Conservation (phyloP, 2,329 filamentous ascomycete genomes). For the Aschersonia sp. region DNA sequence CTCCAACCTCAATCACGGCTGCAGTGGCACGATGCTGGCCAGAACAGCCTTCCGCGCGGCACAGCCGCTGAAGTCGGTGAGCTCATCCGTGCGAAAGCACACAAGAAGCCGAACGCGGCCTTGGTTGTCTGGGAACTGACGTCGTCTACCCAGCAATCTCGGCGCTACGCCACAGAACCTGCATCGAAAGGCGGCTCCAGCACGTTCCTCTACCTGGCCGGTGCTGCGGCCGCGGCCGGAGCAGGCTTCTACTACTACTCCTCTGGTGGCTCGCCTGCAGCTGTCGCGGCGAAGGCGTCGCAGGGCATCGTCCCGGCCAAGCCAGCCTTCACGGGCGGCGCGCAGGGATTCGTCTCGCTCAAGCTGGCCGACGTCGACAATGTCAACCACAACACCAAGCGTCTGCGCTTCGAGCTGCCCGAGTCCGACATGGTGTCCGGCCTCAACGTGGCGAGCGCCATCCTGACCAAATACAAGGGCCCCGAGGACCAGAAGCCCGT, state of each 20-base stretch:
- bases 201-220: slow-evolving; percentile 44
- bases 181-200: slow-evolving; percentile 39
- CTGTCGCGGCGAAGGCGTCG: slow-evolving; percentile 39
- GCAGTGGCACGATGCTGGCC: slow-evolving; percentile 44
- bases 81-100: slow-evolving; percentile 9
- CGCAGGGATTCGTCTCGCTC: slow-evolving; percentile 78
- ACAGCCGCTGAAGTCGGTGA: slow-evolving; percentile 52
- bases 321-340: slow-evolving; percentile 60
- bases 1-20: slow-evolving; percentile 10
- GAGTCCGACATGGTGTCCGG: slow-evolving; percentile 77
- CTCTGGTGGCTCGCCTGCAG: slow-evolving; percentile 29
- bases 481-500: slow-evolving; percentile 73
- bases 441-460: slow-evolving; percentile 65
- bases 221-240: slow-evolving; percentile 43
- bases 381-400: slow-evolving; percentile 93
- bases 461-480: slow-evolving; percentile 86
- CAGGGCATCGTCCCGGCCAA: slow-evolving; percentile 21
- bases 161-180: slow-evolving; percentile 55
- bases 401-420: slow-evolving; percentile 73
- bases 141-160: slow-evolving; percentile 21
- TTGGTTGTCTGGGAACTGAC: no score
- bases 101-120: no score
- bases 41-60: slow-evolving; percentile 49
- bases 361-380: slow-evolving; percentile 65
- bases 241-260: slow-evolving; percentile 43